Base-by-base conservation (phyloP, 2,329 filamentous ascomycete species). In the Cercospora brassicicola region DNA sequence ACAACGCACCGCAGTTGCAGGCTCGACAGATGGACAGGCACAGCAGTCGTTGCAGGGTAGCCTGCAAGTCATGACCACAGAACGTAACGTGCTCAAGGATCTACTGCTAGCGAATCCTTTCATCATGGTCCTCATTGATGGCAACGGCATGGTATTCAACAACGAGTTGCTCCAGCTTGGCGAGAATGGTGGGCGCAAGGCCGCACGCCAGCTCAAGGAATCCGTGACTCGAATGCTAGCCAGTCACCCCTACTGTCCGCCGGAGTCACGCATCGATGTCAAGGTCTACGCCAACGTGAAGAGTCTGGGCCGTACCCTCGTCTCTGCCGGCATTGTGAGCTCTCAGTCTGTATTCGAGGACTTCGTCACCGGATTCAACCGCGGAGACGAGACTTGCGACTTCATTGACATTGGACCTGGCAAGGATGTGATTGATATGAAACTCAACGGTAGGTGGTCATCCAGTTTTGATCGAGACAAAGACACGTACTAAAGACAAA, bases 41-140 rank as follows among this genome's bases (percentile, higher is more conserved):
- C 62, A 57, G 30, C 48, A 53, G 15, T 33, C 62, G 7, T 20
- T 64, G 28, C 28, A 39, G 51, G 62, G 45, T 15, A 64, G 33
- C n/a, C 31, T 64, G 18, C 62, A 57, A 45, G 30, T 64, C 28
- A 26, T 64, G 48, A 45, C 62, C 18, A 36, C 51, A 11, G 62
- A 64, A 6, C 62, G 62, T 30, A 51, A 64, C 23, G 23, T 59
- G 63, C 42, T 60, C 55, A 65, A 65, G 55, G 26, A 59, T 9
- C 28, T 60, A 55, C 36, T 65, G 26, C 63, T 65, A 2, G 42
- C 63, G 8, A 85, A 86, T 68, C 83, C 87, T 0, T 89, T 88
- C 71, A 84, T 87, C 3, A 79, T 89, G 2, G 84, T 89, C 15
- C 78, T 90, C 1, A 80, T 90, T 20, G 88, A 90, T 68, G 88